Percentiles rank a stretch among this genome's conserved stretches.
phyloP scores from a whole-genome alignment of 1,284 basidiomycete species.

The Meira nashicola region DNA sequence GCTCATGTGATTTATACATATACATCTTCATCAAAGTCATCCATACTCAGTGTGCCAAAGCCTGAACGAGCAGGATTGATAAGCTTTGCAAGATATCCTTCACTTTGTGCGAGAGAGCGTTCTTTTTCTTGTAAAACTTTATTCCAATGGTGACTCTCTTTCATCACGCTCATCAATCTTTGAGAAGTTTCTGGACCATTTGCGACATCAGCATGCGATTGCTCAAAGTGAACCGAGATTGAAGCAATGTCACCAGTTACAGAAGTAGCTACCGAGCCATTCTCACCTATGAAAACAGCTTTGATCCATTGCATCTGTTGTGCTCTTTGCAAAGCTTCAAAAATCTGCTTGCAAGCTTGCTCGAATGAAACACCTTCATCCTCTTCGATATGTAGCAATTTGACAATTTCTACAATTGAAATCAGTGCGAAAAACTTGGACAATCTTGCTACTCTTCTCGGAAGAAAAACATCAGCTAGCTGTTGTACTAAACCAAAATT shows the following conservation, averaged over 20 bases:
- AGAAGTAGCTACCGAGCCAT: not conserved
- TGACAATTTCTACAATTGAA: not conserved
- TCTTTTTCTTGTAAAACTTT: conserved; percentile 22
- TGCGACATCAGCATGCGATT: not conserved
- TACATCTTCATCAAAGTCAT: conserved; percentile 8
- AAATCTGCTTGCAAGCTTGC: not conserved
- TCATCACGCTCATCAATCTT: conserved; percentile 22
- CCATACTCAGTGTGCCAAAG: not conserved
- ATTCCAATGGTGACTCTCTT: conserved; percentile 27
- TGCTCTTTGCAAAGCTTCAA: not conserved
- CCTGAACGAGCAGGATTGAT: not conserved
- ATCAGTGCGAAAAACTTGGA: not conserved
- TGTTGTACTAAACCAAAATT: not conserved
- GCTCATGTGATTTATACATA: not conserved
- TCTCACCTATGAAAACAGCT: not conserved
- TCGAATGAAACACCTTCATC: not conserved
- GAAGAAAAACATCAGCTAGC: not conserved
- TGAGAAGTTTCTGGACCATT: conserved; percentile 15
- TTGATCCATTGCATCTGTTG: not conserved
- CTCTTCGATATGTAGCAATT: not conserved
- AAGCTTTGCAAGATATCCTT: conserved; percentile 19
- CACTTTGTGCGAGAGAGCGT: conserved; percentile 21
- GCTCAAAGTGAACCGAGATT: not conserved
- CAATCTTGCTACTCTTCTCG: not conserved
- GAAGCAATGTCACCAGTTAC: not conserved